A percentile compares a stretch with the other conserved stretches of the same genome.
phyloP scores from a whole-genome alignment of 345 rosid species.

The Hibiscus tridactylites region DNA sequence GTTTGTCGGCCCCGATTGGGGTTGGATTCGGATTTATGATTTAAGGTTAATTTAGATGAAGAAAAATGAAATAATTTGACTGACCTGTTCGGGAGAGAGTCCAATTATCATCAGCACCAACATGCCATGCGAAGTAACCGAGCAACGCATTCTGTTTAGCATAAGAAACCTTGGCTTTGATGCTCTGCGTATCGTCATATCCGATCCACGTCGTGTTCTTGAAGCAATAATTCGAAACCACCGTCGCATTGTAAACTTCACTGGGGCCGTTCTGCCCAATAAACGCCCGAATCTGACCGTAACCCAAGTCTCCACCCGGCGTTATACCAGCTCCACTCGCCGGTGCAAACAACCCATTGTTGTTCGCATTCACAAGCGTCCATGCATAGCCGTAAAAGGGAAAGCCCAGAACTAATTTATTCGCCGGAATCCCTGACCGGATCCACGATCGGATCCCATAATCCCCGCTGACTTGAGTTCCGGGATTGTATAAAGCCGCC shows the following conservation, averaged over 20 bases:
- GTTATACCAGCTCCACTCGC: conserved; percentile 30
- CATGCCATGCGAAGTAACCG: conserved; percentile 78
- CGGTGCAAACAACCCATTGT: conserved; percentile 42
- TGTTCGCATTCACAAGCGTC: conserved; percentile 38
- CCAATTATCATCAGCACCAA: conserved; percentile 43
- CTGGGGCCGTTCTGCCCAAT: conserved; percentile 20
- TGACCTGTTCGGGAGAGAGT: conserved; percentile 34
- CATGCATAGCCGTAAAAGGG: conserved; percentile 59
- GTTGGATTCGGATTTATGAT: no score
- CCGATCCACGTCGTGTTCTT: conserved; percentile 33
- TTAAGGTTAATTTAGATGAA: no score
- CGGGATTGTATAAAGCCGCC: conserved; percentile 53
- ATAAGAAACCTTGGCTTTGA: conserved; percentile 38
- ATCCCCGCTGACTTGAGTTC: conserved; percentile 40
- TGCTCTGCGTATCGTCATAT: conserved; percentile 34
- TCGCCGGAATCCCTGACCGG: conserved; percentile 34
- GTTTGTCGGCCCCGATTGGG: no score
- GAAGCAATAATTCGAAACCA: conserved; percentile 37
- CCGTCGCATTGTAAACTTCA: conserved; percentile 24
- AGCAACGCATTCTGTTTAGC: conserved; percentile 41
- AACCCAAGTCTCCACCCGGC: conserved; percentile 27
- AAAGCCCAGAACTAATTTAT: conserved; percentile 52
- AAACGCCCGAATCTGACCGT: conserved; percentile 20
- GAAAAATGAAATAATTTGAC: background rate
- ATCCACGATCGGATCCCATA: conserved; percentile 49